A percentile compares a stretch with the other conserved stretches of the same genome.
These are phyloP conservation scores for Sclerotinia borealis DNA, from an alignment of 2,329 filamentous ascomycete species.

Conservation along the genomic window DNA sequence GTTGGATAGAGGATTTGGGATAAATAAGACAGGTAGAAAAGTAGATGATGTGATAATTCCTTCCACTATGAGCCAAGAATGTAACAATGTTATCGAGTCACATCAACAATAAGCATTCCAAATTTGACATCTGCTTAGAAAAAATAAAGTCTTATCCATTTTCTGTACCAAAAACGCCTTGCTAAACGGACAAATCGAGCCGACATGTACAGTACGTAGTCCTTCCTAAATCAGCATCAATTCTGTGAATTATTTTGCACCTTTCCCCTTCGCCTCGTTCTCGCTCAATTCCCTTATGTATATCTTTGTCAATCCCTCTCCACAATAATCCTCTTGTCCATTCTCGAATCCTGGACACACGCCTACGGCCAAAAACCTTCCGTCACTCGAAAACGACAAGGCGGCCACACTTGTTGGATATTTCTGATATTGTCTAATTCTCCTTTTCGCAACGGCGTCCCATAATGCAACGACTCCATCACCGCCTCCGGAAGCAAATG, in stretches of 20 bases:
- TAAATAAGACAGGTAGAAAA: too few relatives aligned
- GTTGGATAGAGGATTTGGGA: too few relatives aligned
- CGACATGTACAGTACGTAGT: neutral
- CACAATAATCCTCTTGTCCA: constrained; percentile 67
- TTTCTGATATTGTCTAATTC: constrained; percentile 64
- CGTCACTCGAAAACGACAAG: constrained; percentile 57
- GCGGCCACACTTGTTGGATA: constrained; percentile 57
- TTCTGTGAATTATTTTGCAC: constrained; percentile 23
- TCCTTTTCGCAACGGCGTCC: constrained; percentile 65
- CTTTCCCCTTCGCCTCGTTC: constrained; percentile 58
- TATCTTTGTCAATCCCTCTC: constrained; percentile 68
- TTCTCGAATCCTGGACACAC: constrained; percentile 66
- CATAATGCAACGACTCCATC: constrained; percentile 67
- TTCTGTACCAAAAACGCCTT: constrained; percentile 16
- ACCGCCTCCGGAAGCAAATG: constrained; percentile 66
- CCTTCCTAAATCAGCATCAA: neutral
- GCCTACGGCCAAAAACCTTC: constrained; percentile 58
- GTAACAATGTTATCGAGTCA: too few relatives aligned
- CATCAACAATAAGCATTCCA: too few relatives aligned
- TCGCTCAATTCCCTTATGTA: constrained; percentile 79
- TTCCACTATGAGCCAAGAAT: too few relatives aligned
- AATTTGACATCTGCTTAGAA: too few relatives aligned
- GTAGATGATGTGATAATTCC: too few relatives aligned
- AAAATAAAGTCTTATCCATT: neutral
- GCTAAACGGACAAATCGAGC: constrained; percentile 13